These are phyloP conservation scores for Debaryomycetaceae sp. DNA, from an alignment of 1,139 yeast species.

Conservation along the genomic window DNA sequence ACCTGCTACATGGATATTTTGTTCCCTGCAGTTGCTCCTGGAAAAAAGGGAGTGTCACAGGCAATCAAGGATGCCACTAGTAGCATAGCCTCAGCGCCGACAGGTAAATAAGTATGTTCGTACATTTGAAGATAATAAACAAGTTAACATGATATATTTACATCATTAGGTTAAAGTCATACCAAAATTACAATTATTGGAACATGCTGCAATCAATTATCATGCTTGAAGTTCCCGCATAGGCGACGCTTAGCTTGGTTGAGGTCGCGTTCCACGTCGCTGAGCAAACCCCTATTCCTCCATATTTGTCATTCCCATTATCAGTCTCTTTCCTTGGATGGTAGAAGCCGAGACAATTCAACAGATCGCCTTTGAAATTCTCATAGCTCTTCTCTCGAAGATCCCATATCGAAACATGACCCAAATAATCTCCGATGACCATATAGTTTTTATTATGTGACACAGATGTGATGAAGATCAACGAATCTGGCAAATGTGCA, in stretches of 20 bases:
- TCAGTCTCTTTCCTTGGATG: conserved; percentile 8
- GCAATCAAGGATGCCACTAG: conserved; percentile 18
- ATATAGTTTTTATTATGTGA: conserved; percentile 48
- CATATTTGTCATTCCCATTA: conserved; percentile 6
- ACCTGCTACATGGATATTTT: conserved; percentile 53
- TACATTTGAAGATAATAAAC: conserved; percentile 1
- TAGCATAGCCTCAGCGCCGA: conserved; percentile 16
- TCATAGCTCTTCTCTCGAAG: conserved; percentile 16
- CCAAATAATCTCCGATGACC: conserved; percentile 64
- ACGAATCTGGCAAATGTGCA: conserved; percentile 8
- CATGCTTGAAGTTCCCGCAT: conserved; percentile 42
- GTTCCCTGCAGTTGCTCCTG: conserved; percentile 36
- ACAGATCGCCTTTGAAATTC: conserved; percentile 7
- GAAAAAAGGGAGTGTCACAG: conserved; percentile 15
- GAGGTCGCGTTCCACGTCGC: conserved; percentile 42
- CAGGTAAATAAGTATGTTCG: conserved; percentile 1
- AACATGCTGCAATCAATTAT: conserved; percentile 20
- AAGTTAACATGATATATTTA: not conserved
- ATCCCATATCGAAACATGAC: conserved; percentile 55
- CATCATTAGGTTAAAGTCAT: conserved; percentile 1
- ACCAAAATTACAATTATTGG: not conserved
- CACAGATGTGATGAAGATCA: conserved; percentile 48
- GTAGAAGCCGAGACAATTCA: conserved; percentile 25
- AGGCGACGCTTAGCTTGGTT: conserved; percentile 33
- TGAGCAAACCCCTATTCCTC: conserved; percentile 35